phyloP scores from a whole-genome alignment of 805 yeast genomes.

The Starmerella vaccinii region DNA sequence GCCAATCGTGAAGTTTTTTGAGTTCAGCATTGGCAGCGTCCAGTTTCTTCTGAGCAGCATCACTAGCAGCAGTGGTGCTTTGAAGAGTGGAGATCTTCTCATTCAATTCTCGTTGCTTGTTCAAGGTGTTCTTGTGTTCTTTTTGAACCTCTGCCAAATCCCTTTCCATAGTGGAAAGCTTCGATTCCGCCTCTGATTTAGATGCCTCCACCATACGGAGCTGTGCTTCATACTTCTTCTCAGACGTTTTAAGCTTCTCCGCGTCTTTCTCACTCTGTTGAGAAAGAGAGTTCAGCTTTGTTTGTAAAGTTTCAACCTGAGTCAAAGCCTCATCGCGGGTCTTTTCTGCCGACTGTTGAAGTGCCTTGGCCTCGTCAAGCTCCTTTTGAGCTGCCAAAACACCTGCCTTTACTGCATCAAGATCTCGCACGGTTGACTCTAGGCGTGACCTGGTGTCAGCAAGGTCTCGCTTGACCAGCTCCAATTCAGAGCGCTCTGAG shows the following conservation, averaged over 20 bases:
- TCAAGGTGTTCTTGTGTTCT: not conserved
- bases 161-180: conserved; percentile 18
- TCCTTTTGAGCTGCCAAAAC: not conserved
- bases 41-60: not conserved
- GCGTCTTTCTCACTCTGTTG: not conserved
- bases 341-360: not conserved
- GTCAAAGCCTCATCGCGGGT: not conserved
- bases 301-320: not conserved
- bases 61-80: not conserved
- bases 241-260: not conserved
- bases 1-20: conserved; percentile 18
- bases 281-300: not conserved
- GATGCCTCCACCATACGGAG: conserved; percentile 1
- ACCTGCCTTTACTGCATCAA: not conserved
- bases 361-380: conserved; percentile 3
- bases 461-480: conserved; percentile 1
- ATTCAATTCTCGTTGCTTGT: not conserved
- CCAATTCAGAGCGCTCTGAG: not conserved
- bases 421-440: not conserved
- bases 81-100: conserved; percentile 19
- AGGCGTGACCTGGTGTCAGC: not conserved
- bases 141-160: not conserved
- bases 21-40: conserved; percentile 19
- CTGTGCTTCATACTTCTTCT: not conserved
- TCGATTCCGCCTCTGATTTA: not conserved